phyloP scores from a whole-genome alignment of 2,329 filamentous ascomycete genomes.

The Colletotrichum agaves region DNA sequence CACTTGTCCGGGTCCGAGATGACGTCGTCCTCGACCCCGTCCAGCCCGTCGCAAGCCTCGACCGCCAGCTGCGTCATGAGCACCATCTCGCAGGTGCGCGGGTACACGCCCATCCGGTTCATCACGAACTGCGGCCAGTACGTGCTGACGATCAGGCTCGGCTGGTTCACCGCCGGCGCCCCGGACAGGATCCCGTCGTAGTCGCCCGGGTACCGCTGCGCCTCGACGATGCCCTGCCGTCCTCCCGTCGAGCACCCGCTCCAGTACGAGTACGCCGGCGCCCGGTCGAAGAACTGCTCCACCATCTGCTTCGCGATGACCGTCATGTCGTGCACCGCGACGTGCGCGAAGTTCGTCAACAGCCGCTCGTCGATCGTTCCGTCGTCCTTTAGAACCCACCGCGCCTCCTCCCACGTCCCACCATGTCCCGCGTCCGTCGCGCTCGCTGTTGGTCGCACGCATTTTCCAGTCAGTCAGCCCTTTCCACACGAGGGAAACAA shows the following conservation, averaged over 20 bases:
- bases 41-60: constrained; percentile 34
- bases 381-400: constrained; percentile 39
- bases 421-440: constrained; percentile 32
- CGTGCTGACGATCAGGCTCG: constrained; percentile 33
- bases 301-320: constrained; percentile 60
- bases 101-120: constrained; percentile 29
- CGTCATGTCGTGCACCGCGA: constrained; percentile 45
- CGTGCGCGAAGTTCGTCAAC: constrained; percentile 30
- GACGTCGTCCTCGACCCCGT: constrained; percentile 33
- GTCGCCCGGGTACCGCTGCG: constrained; percentile 62
- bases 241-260: constrained; percentile 66
- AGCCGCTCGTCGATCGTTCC: constrained; percentile 35
- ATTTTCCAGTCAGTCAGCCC: neutral
- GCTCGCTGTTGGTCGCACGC: constrained; percentile 5
- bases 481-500: neutral
- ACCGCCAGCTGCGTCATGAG: constrained; percentile 44
- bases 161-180: constrained; percentile 51
- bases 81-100: constrained; percentile 41
- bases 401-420: constrained; percentile 21
- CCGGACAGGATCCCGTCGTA: constrained; percentile 65
- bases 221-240: constrained; percentile 63
- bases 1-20: constrained; percentile 32
- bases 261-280: constrained; percentile 59
- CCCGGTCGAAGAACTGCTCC: constrained; percentile 57
- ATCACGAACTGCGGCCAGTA: constrained; percentile 39